phyloP scores from a whole-genome alignment of 148 eudicot species.

The Arctostaphylos glauca region DNA sequence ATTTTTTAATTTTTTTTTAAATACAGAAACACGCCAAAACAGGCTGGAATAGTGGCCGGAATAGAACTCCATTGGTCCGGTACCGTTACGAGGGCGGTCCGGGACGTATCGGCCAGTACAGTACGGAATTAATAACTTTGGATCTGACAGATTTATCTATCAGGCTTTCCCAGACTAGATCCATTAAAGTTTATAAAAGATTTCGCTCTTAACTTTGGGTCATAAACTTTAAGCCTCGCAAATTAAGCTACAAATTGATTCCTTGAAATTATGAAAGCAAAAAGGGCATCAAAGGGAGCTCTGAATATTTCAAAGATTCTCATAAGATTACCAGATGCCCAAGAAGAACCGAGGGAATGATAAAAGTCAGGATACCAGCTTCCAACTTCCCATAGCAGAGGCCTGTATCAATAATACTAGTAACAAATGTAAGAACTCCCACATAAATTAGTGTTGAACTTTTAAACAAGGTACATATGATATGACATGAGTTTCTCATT shows the following conservation, averaged over 20 bases:
- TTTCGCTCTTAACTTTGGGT: not conserved
- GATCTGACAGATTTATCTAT: too few relatives aligned
- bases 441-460: slow-evolving; percentile 1
- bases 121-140: too few relatives aligned
- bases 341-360: slow-evolving; percentile 76
- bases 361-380: slow-evolving; percentile 80
- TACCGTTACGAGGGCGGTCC: too few relatives aligned
- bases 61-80: too few relatives aligned
- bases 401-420: slow-evolving; percentile 40
- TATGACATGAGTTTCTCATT: not conserved
- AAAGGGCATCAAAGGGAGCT: not conserved
- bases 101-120: too few relatives aligned
- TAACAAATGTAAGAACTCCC: slow-evolving; percentile 8
- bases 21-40: too few relatives aligned
- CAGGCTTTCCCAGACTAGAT: slow-evolving; percentile 4
- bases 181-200: too few relatives aligned
- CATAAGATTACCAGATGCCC: slow-evolving; percentile 74
- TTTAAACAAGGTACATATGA: not conserved
- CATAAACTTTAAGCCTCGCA: not conserved
- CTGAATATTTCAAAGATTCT: slow-evolving; percentile 4
- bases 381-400: slow-evolving; percentile 97
- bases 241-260: not conserved
- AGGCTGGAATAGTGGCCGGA: too few relatives aligned
- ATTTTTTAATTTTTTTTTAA: too few relatives aligned
- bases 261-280: not conserved